A percentile compares a stretch with the other conserved stretches of the same genome.
These are phyloP conservation scores for Blastobotrys buckinghamii DNA, from an alignment of 1,139 yeast genomes.

Conservation along the genomic window DNA sequence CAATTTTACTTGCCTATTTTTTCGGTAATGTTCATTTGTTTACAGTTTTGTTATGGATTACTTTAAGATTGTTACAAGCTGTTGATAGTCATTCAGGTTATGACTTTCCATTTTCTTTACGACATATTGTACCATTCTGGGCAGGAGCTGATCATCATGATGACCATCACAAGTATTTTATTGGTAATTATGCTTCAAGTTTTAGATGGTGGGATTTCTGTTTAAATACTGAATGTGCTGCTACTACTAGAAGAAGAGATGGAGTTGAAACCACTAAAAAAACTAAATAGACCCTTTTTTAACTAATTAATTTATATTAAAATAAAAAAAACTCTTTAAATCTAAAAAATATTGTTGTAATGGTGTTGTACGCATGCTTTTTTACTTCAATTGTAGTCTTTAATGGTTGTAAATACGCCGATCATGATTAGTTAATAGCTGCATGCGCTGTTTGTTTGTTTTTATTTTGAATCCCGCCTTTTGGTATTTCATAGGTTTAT, in stretches of 20 bases:
- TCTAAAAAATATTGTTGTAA: too few species aligned
- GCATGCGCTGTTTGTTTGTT: too few species aligned
- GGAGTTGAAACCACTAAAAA: background rate
- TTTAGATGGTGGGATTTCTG: slow-evolving; percentile 92
- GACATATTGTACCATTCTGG: slow-evolving; percentile 90
- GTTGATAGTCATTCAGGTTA: slow-evolving; percentile 96
- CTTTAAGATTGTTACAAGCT: slow-evolving; percentile 86
- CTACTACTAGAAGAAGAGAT: slow-evolving; percentile 22
- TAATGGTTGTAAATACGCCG: too few species aligned
- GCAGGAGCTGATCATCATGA: slow-evolving; percentile 99
- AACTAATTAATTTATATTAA: too few species aligned
- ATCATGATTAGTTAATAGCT: too few species aligned
- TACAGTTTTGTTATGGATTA: slow-evolving; percentile 82
- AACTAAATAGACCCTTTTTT: too few species aligned
- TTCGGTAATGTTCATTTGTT: slow-evolving; percentile 68
- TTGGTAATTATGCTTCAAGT: slow-evolving; percentile 87
- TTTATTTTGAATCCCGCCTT: too few species aligned
- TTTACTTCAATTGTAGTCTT: too few species aligned
- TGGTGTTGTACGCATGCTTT: too few species aligned
- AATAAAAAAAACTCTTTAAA: too few species aligned
- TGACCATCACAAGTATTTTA: slow-evolving; percentile 89
- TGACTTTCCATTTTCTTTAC: slow-evolving; percentile 94
- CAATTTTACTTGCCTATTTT: slow-evolving; percentile 63
- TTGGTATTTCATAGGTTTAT: too few species aligned
- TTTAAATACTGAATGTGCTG: slow-evolving; percentile 52